phyloP scores from a whole-genome alignment of 164 flowering plant genomes.

The Houttuynia cordata region DNA sequence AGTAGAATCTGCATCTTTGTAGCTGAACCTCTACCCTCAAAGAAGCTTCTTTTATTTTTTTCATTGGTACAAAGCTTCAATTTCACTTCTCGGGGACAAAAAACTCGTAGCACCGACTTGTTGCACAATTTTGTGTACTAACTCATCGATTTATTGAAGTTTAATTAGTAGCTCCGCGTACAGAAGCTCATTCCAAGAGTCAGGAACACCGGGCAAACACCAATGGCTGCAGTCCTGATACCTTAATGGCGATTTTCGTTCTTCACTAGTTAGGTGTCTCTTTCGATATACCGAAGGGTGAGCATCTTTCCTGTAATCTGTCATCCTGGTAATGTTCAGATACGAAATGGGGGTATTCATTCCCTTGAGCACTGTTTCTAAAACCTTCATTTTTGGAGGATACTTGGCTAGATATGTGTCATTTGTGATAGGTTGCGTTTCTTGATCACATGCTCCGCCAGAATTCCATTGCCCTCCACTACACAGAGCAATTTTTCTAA shows the following conservation, averaged over 20 bases:
- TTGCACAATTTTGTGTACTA: background rate
- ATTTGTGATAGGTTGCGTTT: conserved; percentile 71
- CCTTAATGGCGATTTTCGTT: conserved; percentile 37
- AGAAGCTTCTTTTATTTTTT: too few relatives aligned
- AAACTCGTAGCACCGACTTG: background rate
- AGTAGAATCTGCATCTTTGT: too few relatives aligned
- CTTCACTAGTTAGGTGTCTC: conserved; percentile 33
- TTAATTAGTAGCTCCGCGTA: conserved; percentile 57
- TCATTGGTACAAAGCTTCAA: too few relatives aligned
- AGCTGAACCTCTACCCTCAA: too few relatives aligned
- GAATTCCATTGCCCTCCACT: conserved; percentile 98
- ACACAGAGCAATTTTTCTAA: conserved; percentile 1
- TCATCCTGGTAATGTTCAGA: conserved; percentile 68
- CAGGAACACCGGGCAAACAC: conserved; percentile 99
- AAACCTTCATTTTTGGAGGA: conserved; percentile 59
- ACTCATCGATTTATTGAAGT: conserved; percentile 2
- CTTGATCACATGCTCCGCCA: conserved; percentile 77
- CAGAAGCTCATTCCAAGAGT: conserved; percentile 85
- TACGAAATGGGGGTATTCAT: conserved; percentile 72
- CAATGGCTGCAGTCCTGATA: conserved; percentile 98
- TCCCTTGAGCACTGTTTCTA: conserved; percentile 50
- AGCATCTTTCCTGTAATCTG: conserved; percentile 86
- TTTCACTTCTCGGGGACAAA: too few relatives aligned
- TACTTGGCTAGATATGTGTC: conserved; percentile 44
- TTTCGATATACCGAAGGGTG: conserved; percentile 88